These are phyloP conservation scores for Rhizophagus sp. DNA, from an alignment of 192 early-diverging fungal species.

Conservation along the genomic window DNA sequence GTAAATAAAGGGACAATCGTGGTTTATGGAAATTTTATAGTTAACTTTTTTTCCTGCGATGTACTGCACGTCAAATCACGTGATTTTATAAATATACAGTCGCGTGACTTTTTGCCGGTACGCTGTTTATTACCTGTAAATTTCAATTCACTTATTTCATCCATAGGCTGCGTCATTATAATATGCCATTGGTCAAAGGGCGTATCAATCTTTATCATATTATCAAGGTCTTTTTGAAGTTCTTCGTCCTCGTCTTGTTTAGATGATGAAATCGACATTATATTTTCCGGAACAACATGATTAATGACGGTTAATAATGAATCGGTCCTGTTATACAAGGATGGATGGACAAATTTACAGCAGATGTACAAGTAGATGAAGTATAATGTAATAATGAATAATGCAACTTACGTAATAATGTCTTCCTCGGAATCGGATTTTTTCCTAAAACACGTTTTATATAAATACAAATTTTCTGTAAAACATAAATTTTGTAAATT, in stretches of 20 bases:
- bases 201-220: neutral
- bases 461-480: no score
- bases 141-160: slow-evolving; percentile 23
- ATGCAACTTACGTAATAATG: neutral
- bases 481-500: no score
- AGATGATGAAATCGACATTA: neutral
- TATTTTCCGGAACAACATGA: neutral
- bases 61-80: no score
- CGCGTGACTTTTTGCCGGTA: no score
- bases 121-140: neutral
- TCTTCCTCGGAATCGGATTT: neutral
- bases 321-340: neutral
- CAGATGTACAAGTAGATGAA: neutral
- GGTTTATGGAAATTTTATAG: no score
- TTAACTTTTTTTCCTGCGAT: no score
- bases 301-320: slow-evolving; percentile 5
- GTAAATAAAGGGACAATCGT: no score
- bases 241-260: neutral
- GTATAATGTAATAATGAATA: neutral
- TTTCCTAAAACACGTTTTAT: neutral
- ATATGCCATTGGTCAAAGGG: slow-evolving; percentile 4
- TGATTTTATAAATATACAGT: no score
- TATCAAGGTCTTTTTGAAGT: slow-evolving; percentile 10
- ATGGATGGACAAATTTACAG: neutral
- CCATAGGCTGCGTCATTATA: neutral